A percentile compares a stretch with the other conserved stretches of the same genome.
These are phyloP conservation scores for Suhomyces choctaworum DNA, from an alignment of 1,139 yeast genomes.

Conservation along the genomic window DNA sequence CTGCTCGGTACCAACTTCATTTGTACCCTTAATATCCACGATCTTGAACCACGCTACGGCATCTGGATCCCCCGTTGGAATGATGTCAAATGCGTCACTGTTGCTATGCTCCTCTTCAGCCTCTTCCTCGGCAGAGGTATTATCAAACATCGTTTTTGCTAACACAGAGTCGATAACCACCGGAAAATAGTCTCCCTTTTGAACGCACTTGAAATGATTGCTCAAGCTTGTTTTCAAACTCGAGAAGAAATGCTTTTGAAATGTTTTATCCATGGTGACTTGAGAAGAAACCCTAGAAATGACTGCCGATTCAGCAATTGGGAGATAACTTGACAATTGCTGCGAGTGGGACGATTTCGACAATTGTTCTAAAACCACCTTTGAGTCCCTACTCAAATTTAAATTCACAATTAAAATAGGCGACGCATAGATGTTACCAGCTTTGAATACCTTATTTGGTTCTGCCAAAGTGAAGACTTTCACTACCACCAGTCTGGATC, in stretches of 20 bases:
- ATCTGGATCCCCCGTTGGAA: slow-evolving; percentile 67
- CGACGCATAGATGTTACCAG: slow-evolving; percentile 52
- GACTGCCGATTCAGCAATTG: slow-evolving; percentile 41
- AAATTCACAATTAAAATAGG: slow-evolving; percentile 64
- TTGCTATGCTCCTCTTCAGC: slow-evolving; percentile 23
- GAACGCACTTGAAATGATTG: slow-evolving; percentile 55
- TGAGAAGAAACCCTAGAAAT: slow-evolving; percentile 73
- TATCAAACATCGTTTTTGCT: slow-evolving; percentile 58
- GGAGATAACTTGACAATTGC: slow-evolving; percentile 18
- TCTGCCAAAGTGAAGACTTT: slow-evolving; percentile 62
- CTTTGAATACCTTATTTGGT: slow-evolving; percentile 49
- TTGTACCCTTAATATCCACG: slow-evolving; percentile 38
- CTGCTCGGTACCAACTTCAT: slow-evolving; percentile 38
- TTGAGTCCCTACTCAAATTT: slow-evolving; percentile 32
- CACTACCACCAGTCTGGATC: slow-evolving; percentile 33
- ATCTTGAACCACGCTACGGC: slow-evolving; percentile 84
- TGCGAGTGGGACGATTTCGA: slow-evolving; percentile 9
- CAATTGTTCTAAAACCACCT: slow-evolving; percentile 30
- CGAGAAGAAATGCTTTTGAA: slow-evolving; percentile 64
- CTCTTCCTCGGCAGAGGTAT: slow-evolving; percentile 30
- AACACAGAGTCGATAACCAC: slow-evolving; percentile 73
- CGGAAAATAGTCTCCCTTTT: slow-evolving; percentile 67
- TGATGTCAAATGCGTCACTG: slow-evolving; percentile 33
- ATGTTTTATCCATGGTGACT: slow-evolving; percentile 62
- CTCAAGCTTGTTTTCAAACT: slow-evolving; percentile 67